These are phyloP conservation scores for Erythrobasidium yunnanense DNA, from an alignment of 768 basidiomycete species.

Conservation along the genomic window DNA sequence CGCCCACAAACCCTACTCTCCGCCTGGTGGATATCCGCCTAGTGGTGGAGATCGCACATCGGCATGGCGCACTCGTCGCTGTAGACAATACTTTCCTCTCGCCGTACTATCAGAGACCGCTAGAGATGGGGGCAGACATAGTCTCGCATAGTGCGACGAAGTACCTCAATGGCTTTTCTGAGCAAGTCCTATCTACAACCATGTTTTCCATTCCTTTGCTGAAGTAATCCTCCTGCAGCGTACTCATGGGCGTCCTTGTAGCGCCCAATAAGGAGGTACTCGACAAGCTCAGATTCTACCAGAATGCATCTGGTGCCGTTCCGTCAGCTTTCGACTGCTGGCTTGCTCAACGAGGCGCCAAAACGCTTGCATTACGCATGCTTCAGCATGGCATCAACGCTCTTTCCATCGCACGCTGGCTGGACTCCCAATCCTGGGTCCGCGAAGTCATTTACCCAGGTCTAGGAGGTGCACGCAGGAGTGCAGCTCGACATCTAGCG, in stretches of 20 bases:
- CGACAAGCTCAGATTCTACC: slow-evolving; percentile 5
- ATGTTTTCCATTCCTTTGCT: no score
- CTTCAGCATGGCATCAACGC: slow-evolving; percentile 76
- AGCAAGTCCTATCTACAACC: no score
- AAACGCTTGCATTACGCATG: slow-evolving; percentile 82
- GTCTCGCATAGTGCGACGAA: slow-evolving; percentile 43
- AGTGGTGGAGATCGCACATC: slow-evolving; percentile 56
- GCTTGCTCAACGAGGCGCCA: slow-evolving; percentile 79
- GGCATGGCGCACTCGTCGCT: slow-evolving; percentile 59
- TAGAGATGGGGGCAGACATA: slow-evolving; percentile 64
- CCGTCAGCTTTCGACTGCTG: slow-evolving; percentile 71
- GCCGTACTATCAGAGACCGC: slow-evolving; percentile 78
- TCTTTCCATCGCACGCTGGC: slow-evolving; percentile 57
- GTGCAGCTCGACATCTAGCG: slow-evolving; percentile 39
- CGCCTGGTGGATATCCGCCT: slow-evolving; percentile 68
- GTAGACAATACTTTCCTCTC: slow-evolving; percentile 64
- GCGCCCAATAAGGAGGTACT: neutral
- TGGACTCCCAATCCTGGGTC: slow-evolving; percentile 49
- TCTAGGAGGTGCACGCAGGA: slow-evolving; percentile 49
- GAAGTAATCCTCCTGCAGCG: no score
- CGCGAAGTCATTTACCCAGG: slow-evolving; percentile 70
- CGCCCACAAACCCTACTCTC: slow-evolving; percentile 89
- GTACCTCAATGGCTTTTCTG: slow-evolving; percentile 87
- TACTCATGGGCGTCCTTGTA: slow-evolving; percentile 28
- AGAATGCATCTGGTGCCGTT: slow-evolving; percentile 38